Evolutionary conservation across 805 yeast species (phyloP), one percentile per base, ranked within the genome.

Genomic region (Starmera pachycereana): DNA sequence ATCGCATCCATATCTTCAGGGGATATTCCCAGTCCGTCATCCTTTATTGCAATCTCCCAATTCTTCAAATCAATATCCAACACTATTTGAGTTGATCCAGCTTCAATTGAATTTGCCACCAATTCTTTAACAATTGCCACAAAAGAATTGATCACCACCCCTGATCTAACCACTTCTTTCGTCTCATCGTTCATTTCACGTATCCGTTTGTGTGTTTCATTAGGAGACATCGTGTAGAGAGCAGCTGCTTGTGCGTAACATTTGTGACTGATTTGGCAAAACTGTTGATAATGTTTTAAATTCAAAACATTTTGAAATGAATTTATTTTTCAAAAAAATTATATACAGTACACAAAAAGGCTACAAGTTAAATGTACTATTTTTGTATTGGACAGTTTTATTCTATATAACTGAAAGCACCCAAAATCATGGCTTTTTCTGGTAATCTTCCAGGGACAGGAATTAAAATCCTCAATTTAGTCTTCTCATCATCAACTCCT

Each of bases 391-490:
- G 5, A 22, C 27, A 22, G 27, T 8, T 22, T 53, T 61, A 90
- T 63, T 92, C 99, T 38, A 79, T 74, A 58, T 86, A 92, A 48
- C 95, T 79, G 50, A 76, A 78, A 32, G 76, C 75, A 2, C 97
- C 95, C 37, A 89, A 62, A 3, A 92, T 57, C 51, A 86, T 67
- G 2, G 83, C 78, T 46, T 78, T 75, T 22, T 78, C 69, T 0
- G 98, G 98, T 19, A 89, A 63, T 33, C 80, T 65, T 1, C 95
- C 94, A 3, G 96, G 96, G 6, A 86, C 81, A 0, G 99, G 97
- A 45, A 88, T 67, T 45, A 90, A 65, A 8, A 92, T 68, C 51
- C 80, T 80, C 40, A 85, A 54, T 49, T 74, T 81, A 12, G 73
- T 70, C 52, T 78, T 80, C 12, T 74, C 63, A 46, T 90, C 97